These are phyloP conservation scores for Comarum palustre DNA, from an alignment of 306 rosid genomes.

Conservation along the genomic window DNA sequence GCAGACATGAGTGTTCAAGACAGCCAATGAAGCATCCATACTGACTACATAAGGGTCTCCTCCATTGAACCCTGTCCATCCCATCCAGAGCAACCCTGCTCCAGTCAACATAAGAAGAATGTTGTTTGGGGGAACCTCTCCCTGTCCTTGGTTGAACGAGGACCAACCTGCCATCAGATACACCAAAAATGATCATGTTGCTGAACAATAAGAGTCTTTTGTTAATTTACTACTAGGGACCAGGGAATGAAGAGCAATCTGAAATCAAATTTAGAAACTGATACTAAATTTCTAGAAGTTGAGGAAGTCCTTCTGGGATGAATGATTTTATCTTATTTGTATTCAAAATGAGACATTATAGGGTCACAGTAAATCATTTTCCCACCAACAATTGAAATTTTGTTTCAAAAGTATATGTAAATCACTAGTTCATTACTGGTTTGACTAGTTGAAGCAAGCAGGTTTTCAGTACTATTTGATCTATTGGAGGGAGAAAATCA, in stretches of 20 bases:
- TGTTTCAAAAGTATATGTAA: neutral
- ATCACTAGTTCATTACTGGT: neutral
- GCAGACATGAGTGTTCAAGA: constrained; percentile 43
- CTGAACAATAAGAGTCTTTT: neutral
- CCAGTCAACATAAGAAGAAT: constrained; percentile 45
- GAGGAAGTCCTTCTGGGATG: too few relatives aligned
- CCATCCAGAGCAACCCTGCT: constrained; percentile 53
- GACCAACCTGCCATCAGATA: constrained; percentile 38
- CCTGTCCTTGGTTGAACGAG: constrained; percentile 38
- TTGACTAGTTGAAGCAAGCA: neutral
- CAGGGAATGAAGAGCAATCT: neutral
- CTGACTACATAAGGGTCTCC: constrained; percentile 45
- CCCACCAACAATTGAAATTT: neutral
- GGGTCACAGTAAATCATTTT: neutral
- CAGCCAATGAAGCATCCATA: constrained; percentile 46
- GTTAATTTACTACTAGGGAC: neutral
- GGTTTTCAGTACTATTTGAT: neutral
- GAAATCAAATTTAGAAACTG: neutral
- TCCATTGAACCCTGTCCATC: constrained; percentile 51
- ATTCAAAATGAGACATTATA: neutral
- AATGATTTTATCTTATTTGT: too few relatives aligned
- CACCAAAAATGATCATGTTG: neutral
- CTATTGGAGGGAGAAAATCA: neutral
- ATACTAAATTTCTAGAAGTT: neutral
- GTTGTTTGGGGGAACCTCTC: constrained; percentile 48